Conservation (phyloP, 2,329 filamentous ascomycete genomes). For the Diplodia scrobiculata region DNA sequence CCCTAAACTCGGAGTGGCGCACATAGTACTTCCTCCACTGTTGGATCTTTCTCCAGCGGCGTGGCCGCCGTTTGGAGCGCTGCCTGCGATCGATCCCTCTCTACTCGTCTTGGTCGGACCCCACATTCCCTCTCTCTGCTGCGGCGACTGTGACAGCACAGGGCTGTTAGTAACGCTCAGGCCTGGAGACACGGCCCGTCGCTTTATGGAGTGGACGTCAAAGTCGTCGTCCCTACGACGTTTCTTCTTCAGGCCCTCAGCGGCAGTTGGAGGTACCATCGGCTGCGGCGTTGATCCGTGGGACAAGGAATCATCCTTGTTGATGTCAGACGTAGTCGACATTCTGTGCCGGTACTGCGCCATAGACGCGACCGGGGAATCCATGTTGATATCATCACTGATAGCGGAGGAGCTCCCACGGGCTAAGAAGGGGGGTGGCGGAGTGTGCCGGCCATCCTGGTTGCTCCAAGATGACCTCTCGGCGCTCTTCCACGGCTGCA, state of each 20-base stretch:
- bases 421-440: constrained; percentile 64
- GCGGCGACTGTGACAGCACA: constrained; percentile 76
- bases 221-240: constrained; percentile 90
- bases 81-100: constrained; percentile 52
- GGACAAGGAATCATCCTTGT: constrained; percentile 30
- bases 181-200: constrained; percentile 85
- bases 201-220: constrained; percentile 83
- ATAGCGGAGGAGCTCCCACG: constrained; percentile 55
- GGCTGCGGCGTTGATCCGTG: constrained; percentile 45
- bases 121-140: constrained; percentile 73
- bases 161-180: constrained; percentile 91
- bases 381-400: constrained; percentile 73
- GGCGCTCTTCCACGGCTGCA: constrained; percentile 69
- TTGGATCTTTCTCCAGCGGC: constrained; percentile 54
- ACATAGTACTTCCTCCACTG: constrained; percentile 54
- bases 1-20: constrained; percentile 46
- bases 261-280: constrained; percentile 44
- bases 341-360: constrained; percentile 33
- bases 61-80: constrained; percentile 47
- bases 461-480: constrained; percentile 77
- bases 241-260: constrained; percentile 57
- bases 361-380: constrained; percentile 56
- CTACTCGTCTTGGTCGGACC: constrained; percentile 65
- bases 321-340: constrained; percentile 31
- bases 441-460: constrained; percentile 68